These are phyloP conservation scores for Lasiodiplodia hormozganensis DNA, from an alignment of 2,329 filamentous ascomycete species.

Conservation along the genomic window DNA sequence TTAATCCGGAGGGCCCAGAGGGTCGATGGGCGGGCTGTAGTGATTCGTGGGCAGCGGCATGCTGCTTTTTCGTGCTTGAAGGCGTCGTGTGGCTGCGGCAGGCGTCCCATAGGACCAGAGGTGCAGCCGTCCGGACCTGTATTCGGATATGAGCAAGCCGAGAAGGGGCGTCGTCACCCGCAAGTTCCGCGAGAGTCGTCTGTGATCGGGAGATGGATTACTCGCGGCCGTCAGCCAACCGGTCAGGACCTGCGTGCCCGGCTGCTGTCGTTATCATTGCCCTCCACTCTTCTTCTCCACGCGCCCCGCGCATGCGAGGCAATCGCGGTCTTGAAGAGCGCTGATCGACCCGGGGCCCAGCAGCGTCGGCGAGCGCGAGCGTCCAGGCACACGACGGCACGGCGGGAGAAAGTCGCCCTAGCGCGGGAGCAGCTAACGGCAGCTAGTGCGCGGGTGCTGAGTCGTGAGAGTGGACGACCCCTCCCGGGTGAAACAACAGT, in stretches of 20 bases:
- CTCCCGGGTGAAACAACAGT: constrained; percentile 19
- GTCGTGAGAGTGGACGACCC: constrained; percentile 12
- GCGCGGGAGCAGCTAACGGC: constrained; percentile 13
- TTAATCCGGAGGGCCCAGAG: constrained; percentile 18
- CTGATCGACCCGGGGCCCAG: constrained; percentile 18
- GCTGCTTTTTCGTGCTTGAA: background rate
- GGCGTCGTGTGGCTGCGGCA: constrained; percentile 11
- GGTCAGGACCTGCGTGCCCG: background rate
- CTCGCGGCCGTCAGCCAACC: constrained; percentile 1
- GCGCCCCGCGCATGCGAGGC: constrained; percentile 22
- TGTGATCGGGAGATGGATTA: constrained; percentile 14
- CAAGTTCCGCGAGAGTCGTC: background rate
- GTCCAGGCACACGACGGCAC: background rate
- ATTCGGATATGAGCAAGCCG: constrained; percentile 21
- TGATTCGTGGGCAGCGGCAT: background rate
- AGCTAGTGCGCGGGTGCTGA: constrained; percentile 19
- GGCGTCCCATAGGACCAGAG: background rate
- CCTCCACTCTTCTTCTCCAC: constrained; percentile 15
- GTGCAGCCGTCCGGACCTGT: background rate
- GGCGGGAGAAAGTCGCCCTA: constrained; percentile 2
- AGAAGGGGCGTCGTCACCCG: constrained; percentile 22
- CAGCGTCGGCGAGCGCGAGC: background rate
- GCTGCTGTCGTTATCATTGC: background rate
- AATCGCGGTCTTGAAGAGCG: constrained; percentile 8
- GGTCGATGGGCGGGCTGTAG: constrained; percentile 1